These are phyloP conservation scores for Talaromyces ruber DNA, from an alignment of 495 filamentous ascomycete genomes.

Conservation along the genomic window DNA sequence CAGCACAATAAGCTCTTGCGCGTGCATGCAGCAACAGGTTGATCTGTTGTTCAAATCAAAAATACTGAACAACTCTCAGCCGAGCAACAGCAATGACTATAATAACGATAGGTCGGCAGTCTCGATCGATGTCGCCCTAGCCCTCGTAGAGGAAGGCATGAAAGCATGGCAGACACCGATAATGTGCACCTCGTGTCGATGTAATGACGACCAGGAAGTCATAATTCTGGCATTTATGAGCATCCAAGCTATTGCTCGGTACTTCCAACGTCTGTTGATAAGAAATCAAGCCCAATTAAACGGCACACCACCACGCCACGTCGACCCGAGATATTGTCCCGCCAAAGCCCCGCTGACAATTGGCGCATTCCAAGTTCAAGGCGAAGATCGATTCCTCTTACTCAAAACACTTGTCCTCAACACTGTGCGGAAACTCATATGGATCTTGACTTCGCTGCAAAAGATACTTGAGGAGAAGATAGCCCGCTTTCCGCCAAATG, in stretches of 20 bases:
- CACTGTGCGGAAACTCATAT: neutral
- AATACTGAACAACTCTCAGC: neutral
- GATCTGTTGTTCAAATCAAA: neutral
- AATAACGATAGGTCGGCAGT: neutral
- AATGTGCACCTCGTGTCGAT: neutral
- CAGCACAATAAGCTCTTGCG: neutral
- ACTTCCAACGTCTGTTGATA: neutral
- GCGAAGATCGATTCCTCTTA: neutral
- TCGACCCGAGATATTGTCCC: neutral
- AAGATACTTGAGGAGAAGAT: conserved; percentile 11
- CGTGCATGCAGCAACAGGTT: neutral
- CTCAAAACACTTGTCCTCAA: neutral
- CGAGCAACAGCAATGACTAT: neutral
- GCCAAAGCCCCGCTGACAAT: neutral
- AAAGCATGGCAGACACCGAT: neutral
- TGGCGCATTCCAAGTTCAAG: neutral
- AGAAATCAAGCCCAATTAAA: neutral
- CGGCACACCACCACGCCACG: neutral
- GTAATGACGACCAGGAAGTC: neutral
- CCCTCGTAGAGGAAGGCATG: neutral
- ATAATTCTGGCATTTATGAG: neutral
- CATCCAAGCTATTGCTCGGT: neutral
- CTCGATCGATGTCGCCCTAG: neutral
- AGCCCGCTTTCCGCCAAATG: neutral
- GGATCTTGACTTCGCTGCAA: conserved; percentile 8